A percentile compares a stretch with the other conserved stretches of the same genome.
Conservation (phyloP, 768 basidiomycete species). For the Chalciporus piperatus region DNA sequence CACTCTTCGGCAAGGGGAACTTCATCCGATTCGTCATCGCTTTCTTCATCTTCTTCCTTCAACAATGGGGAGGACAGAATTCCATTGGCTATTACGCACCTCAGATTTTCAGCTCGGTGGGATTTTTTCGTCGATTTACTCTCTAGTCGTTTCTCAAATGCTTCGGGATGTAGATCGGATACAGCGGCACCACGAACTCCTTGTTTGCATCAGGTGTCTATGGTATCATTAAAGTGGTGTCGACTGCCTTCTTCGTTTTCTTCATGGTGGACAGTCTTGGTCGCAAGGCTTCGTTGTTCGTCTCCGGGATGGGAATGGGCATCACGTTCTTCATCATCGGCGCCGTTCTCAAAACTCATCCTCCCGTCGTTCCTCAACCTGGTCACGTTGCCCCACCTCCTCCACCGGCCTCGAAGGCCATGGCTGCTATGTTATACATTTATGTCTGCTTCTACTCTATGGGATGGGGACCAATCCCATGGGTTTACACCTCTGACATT, state of each 20-base stretch:
- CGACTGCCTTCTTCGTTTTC: conserved; percentile 64
- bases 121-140: conserved; percentile 10
- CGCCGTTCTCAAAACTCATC: conserved; percentile 77
- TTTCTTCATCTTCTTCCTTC: conserved; percentile 72
- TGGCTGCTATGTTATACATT: conserved; percentile 85
- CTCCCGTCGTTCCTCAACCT: conserved; percentile 40
- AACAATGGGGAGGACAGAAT: conserved; percentile 86
- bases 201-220: conserved; percentile 75
- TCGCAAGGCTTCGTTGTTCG: conserved; percentile 66
- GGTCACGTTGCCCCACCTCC: conserved; percentile 41
- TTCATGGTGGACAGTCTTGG: conserved; percentile 67
- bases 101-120: conserved; percentile 65
- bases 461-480: conserved; percentile 76
- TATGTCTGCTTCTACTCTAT: conserved; percentile 88
- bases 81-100: conserved; percentile 77
- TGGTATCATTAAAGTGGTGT: conserved; percentile 62
- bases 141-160: not conserved
- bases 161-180: conserved; percentile 53
- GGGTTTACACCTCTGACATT: conserved; percentile 76
- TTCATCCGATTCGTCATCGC: conserved; percentile 81
- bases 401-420: conserved; percentile 60
- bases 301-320: conserved; percentile 79
- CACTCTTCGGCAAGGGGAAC: conserved; percentile 84
- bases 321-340: conserved; percentile 80
- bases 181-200: conserved; percentile 52